Conservation (phyloP, 2,329 filamentous ascomycete genomes). For the Venturia pyrina region DNA sequence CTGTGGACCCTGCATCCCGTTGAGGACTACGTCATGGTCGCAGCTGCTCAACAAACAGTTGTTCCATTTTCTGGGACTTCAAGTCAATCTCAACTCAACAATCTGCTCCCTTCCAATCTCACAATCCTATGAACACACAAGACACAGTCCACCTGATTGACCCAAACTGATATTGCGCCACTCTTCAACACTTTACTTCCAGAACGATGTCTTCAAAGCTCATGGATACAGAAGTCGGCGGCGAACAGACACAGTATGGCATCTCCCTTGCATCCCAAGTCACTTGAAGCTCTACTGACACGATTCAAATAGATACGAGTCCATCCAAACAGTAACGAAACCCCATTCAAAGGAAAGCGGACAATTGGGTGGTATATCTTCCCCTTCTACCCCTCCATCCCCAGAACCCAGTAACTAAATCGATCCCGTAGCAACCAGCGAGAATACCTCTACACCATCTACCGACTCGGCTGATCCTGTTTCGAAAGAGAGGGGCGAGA, state of each 20-base stretch:
- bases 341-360: conserved; percentile 45
- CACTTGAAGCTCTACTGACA: not conserved
- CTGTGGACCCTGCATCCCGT: conserved; percentile 1
- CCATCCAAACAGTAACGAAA: conserved; percentile 38
- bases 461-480: conserved; percentile 15
- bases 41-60: not conserved
- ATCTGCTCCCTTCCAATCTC: not conserved
- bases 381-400: not conserved
- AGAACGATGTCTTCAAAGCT: conserved; percentile 38
- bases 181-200: not conserved
- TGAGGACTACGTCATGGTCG: not conserved
- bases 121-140: too few species aligned
- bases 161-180: too few species aligned
- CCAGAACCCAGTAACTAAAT: too few species aligned
- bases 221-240: conserved; percentile 50
- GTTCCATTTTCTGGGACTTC: not conserved
- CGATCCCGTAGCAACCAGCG: not conserved
- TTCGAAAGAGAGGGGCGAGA: conserved; percentile 28
- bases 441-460: not conserved
- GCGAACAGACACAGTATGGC: conserved; percentile 47
- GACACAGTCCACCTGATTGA: too few species aligned
- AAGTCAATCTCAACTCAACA: not conserved
- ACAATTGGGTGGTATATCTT: conserved; percentile 41
- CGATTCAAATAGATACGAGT: conserved; percentile 45
- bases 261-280: not conserved